Percentiles rank a stretch among this genome's conserved stretches.
phyloP scores from a whole-genome alignment of 164 flowering plant species.

The Berberis thunbergii region DNA sequence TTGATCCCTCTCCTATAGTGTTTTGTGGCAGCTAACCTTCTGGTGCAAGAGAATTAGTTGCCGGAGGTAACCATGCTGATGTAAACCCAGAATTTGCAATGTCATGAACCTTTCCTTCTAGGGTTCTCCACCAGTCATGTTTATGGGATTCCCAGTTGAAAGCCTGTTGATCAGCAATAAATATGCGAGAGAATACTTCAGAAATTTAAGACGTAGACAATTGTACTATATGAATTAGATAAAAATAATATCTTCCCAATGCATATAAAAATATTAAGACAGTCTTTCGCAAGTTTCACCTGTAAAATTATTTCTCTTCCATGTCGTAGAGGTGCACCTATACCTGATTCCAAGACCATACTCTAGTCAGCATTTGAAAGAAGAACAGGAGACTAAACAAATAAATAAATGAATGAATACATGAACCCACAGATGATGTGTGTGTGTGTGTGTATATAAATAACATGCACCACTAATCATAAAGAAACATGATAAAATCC shows the following conservation, averaged over 20 bases:
- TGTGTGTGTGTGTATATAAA: too few relatives aligned
- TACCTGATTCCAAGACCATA: slow-evolving; percentile 16
- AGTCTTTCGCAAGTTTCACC: slow-evolving; percentile 28
- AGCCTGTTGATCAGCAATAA: slow-evolving; percentile 40
- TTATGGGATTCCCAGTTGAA: slow-evolving; percentile 96
- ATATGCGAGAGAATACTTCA: background rate
- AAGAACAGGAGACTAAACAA: background rate
- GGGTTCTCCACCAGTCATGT: slow-evolving; percentile 82
- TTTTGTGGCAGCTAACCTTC: slow-evolving; percentile 46
- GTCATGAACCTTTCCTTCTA: slow-evolving; percentile 67
- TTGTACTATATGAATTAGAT: too few relatives aligned
- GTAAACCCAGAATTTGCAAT: slow-evolving; percentile 85
- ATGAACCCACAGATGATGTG: background rate
- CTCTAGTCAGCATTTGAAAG: slow-evolving; percentile 3
- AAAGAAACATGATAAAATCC: background rate
- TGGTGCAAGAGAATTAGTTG: slow-evolving; percentile 64
- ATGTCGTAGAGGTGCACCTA: slow-evolving; percentile 43
- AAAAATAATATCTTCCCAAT: background rate
- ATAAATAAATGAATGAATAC: background rate
- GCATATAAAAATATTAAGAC: background rate
- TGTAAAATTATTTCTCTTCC: slow-evolving; percentile 77
- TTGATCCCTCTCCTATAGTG: too few relatives aligned
- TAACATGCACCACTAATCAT: background rate
- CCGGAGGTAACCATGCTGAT: slow-evolving; percentile 89
- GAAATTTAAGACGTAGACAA: background rate